These are phyloP conservation scores for Tulasnella sp. DNA, from an alignment of 768 basidiomycete genomes.

Conservation along the genomic window DNA sequence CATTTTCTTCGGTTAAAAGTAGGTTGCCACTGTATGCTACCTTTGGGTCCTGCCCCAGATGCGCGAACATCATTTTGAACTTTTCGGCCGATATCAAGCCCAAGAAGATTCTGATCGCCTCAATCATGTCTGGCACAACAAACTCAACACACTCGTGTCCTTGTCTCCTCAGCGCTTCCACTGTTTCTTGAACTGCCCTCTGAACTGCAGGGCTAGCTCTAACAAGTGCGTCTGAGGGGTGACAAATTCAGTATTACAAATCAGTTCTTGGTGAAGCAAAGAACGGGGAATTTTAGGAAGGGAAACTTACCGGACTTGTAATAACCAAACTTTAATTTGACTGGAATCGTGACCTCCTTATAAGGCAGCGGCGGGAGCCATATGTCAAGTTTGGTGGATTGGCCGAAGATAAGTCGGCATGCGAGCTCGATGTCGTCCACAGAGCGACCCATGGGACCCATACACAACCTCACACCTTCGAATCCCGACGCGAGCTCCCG, in stretches of 20 bases:
- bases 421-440: constrained; percentile 59
- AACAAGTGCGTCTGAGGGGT: constrained; percentile 37
- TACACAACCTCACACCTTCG: constrained; percentile 42
- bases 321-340: constrained; percentile 62
- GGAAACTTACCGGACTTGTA: constrained; percentile 33
- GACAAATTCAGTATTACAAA: background rate
- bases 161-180: constrained; percentile 47
- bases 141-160: constrained; percentile 80
- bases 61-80: constrained; percentile 54
- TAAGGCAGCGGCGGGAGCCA: constrained; percentile 48
- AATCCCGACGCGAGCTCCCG: constrained; percentile 55
- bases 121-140: constrained; percentile 35
- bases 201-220: constrained; percentile 60
- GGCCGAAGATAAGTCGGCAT: constrained; percentile 41
- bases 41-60: constrained; percentile 55
- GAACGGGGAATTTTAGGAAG: background rate
- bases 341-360: constrained; percentile 41
- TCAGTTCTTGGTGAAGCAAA: background rate
- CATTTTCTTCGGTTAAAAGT: constrained; percentile 16
- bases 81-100: constrained; percentile 61
- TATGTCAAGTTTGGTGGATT: constrained; percentile 31
- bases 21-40: constrained; percentile 26
- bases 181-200: constrained; percentile 63
- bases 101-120: constrained; percentile 48
- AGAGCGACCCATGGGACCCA: constrained; percentile 25